Conservation (phyloP, 345 rosid genomes). For the Aethionema arabicum region DNA sequence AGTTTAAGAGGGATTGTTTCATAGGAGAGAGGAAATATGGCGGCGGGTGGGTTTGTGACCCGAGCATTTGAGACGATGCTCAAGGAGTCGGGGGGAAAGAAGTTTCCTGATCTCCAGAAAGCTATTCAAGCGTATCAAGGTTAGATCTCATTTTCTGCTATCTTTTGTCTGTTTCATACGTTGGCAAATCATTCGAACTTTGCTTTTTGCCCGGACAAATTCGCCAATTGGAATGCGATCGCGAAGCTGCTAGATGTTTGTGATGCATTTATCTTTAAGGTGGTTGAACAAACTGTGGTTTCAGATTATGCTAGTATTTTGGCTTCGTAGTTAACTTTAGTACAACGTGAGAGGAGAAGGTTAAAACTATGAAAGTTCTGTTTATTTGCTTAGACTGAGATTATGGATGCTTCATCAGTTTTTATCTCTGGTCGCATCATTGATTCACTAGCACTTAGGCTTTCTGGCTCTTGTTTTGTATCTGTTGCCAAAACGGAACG, state of each 20-base stretch:
- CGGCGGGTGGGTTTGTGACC: conserved; percentile 91
- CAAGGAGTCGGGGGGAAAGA: conserved; percentile 84
- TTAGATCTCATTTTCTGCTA: conserved; percentile 37
- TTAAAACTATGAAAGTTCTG: conserved; percentile 8
- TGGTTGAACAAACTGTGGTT: conserved; percentile 1
- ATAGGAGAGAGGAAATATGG: conserved; percentile 38
- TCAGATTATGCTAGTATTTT: not conserved
- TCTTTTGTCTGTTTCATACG: not conserved
- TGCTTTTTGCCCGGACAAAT: not conserved
- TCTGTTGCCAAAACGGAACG: not conserved
- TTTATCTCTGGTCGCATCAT: not conserved
- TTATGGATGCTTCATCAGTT: not conserved
- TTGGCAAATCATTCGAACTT: not conserved
- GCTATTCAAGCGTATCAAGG: conserved; percentile 81
- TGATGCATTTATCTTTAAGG: not conserved
- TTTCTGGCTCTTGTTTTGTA: conserved; percentile 6
- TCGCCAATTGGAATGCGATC: conserved; percentile 6
- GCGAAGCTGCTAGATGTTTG: conserved; percentile 10
- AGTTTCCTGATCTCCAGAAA: conserved; percentile 81
- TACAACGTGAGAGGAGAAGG: not conserved
- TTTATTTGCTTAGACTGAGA: not conserved
- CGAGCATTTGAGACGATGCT: conserved; percentile 97
- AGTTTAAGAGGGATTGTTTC: conserved; percentile 3
- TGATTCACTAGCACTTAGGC: not conserved
- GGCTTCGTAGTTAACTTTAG: conserved; percentile 12